Base-by-base conservation (phyloP, 306 rosid species). In the Cotoneaster glaucophyllus region DNA sequence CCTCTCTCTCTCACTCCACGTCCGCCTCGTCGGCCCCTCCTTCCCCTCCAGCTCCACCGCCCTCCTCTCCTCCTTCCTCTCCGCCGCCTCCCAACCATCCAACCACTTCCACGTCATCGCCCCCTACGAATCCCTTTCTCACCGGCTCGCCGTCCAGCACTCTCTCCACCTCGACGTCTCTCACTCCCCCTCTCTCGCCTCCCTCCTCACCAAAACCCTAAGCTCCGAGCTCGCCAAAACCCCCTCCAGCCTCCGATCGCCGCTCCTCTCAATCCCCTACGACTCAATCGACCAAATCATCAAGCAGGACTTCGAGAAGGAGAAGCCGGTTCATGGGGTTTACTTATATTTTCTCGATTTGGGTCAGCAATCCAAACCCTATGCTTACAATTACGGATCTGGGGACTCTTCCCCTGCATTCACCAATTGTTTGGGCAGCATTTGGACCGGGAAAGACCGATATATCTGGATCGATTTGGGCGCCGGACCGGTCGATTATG, bases 401-500 rank as follows among this genome's bases (percentile, higher is more conserved):
- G 85, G 90, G 4, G 88, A 90, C 6, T 90, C 97, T 11, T 95
- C 99, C 19, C 83, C 98, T 5, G 97, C 83, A 4, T 78, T 73
- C 34, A 85, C 97, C 24, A 89, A 80, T 45, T 96, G 99, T 66
- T 73, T 87, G 68, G 99, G 98, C 57, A 90, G 86, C 10, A 45
- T 92, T 29, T 92, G 96, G 97, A 88, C 90, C 39, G 92, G 92
- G 34, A 74, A 57, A 11, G 81, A 89, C 9, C 85, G 98, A 13
- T 96, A 86, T 52, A 69, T 89, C 63, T 96, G 99, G 99, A 82
- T 96, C 72, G 99, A 96, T 64, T 80, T 96, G 73, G 91, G 93
- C 10, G 98, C 99, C 5, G 99, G 98, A 0, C 96, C 97, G 0
- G 93, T 96, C 5, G 97, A 93, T 48, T 96, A 96, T 26, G 99